Evolutionary conservation across 352 stramenopile species (phyloP), one percentile per base, ranked within the genome.

Genomic region (Phytophthora cactorum): DNA sequence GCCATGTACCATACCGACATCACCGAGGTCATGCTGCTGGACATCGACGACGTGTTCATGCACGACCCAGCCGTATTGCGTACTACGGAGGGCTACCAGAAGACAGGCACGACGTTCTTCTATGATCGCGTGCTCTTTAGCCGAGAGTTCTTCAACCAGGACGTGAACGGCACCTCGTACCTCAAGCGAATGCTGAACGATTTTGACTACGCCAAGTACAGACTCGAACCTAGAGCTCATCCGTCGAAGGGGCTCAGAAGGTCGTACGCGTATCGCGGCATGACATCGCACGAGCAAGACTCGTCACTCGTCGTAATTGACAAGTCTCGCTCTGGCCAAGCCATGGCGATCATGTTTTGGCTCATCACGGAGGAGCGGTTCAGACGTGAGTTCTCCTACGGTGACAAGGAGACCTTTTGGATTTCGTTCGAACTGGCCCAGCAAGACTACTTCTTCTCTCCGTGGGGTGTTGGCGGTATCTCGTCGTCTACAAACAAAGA

Each of bases 381-480:
- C 52, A 36, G 62, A 12, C 64, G 70, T 36, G 62, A 76, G 44
- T 90, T 84, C 38, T 90, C 79, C 2, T 90, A 74, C 66, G 81
- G 82, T 3, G 81, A 90, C 70, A 91, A 91, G 66, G 84, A 93
- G 52, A 63, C 75, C 2, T 91, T 90, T 43, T 93, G 82, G 84
- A 63, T 93, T 36, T 66, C 82, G n/a, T 91, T 72, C 57, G 81
- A 88, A 53, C 72, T 90, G 28, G 68, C 74, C 1, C 72, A 83
- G 15, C 38, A 58, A 38, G 44, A 75, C 14, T 93, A 88, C 31
- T 74, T 75, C 17, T 91, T 91, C 63, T 90, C 81, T 8, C 82
- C 82, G 1, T 89, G 76, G 77, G 77, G 80, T 1, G 74, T 86
- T 8, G 77, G 75, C 10, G 75, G 72, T 29, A 71, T 91, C 14